A percentile compares a stretch with the other conserved stretches of the same genome.
phyloP scores from a whole-genome alignment of 495 filamentous ascomycete species.

The Bombardia bombarda region DNA sequence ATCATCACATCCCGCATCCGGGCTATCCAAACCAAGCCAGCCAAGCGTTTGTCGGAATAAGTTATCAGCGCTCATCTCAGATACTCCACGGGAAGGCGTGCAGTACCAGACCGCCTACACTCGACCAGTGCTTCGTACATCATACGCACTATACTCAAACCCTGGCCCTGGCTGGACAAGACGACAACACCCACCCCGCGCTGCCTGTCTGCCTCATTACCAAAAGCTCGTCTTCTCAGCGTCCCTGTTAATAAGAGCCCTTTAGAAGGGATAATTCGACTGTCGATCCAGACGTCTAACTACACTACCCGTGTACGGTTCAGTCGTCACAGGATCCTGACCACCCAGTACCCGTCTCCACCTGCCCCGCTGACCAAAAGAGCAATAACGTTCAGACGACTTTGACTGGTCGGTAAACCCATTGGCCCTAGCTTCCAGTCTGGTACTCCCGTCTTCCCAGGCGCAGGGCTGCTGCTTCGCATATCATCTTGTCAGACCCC shows the following conservation, averaged over 20 bases:
- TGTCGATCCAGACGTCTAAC: background rate
- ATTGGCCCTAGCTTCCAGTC: slow-evolving; percentile 25
- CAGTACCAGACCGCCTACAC: slow-evolving; percentile 18
- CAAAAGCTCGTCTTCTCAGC: no score
- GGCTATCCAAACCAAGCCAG: slow-evolving; percentile 3
- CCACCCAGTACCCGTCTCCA: slow-evolving; percentile 17
- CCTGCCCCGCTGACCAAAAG: slow-evolving; percentile 36
- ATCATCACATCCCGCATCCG: slow-evolving; percentile 13
- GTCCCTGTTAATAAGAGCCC: no score
- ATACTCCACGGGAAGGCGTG: slow-evolving; percentile 10
- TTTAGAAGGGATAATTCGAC: background rate
- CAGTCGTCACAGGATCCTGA: background rate
- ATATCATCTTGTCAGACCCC: slow-evolving; percentile 30
- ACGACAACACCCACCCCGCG: no score
- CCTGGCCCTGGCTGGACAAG: no score
- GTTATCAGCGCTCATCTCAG: slow-evolving; percentile 6
- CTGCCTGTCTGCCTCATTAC: no score
- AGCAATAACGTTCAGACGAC: slow-evolving; percentile 35
- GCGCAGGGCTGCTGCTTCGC: slow-evolving; percentile 24
- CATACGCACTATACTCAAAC: no score
- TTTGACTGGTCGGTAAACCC: slow-evolving; percentile 29
- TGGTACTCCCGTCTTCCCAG: slow-evolving; percentile 11
- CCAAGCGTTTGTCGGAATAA: background rate
- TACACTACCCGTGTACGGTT: no score
- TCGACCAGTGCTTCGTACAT: no score